Percentiles rank a stretch among this genome's conserved stretches.
Evolutionary conservation across 805 yeast species (phyloP).

Genomic region (Alloascoidea africana): DNA sequence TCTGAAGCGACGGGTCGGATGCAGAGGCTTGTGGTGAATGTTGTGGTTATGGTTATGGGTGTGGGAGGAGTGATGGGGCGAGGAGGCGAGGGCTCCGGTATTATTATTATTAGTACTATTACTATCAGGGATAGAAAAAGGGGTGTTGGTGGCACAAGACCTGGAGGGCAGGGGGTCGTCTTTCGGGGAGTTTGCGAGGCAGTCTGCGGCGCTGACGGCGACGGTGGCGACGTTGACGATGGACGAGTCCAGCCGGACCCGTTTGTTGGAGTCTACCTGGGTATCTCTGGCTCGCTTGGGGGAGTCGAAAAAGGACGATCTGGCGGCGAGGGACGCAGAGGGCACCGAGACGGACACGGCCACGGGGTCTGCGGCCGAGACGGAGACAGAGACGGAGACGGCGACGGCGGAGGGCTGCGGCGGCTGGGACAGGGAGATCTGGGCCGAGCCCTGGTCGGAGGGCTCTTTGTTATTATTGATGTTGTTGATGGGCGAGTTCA

Average conservation of each 20-base stretch:
- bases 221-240: background rate
- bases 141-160: no score
- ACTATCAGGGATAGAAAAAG: no score
- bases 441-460: no score
- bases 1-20: no score
- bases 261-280: conserved; percentile 1
- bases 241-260: background rate
- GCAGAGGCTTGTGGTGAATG: no score
- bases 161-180: background rate
- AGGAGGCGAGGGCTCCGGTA: background rate
- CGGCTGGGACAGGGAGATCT: no score
- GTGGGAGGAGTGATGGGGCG: background rate
- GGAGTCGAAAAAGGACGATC: background rate
- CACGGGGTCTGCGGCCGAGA: no score
- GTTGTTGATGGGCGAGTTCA: conserved; percentile 9
- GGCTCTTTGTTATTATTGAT: conserved; percentile 12
- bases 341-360: no score
- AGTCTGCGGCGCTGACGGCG: background rate
- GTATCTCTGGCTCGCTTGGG: no score
- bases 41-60: no score
- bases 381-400: no score
- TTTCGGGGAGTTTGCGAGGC: background rate
- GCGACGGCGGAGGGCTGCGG: background rate
- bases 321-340: no score
- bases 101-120: background rate